phyloP scores from a whole-genome alignment of 305 asterid species.

The Euphrasia arctica region DNA sequence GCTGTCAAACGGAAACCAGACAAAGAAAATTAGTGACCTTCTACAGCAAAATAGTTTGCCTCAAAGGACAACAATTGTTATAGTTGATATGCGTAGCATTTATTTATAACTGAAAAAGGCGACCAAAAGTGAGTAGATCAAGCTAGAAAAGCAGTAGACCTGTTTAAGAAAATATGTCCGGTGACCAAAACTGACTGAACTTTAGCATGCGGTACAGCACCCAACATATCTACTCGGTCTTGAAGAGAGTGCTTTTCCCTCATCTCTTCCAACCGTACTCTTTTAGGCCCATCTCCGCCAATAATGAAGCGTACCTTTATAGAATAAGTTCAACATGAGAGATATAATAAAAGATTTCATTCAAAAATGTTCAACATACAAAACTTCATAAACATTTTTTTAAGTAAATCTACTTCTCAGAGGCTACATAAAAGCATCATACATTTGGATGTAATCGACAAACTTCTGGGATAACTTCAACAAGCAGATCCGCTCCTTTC shows the following conservation, averaged over 20 bases:
- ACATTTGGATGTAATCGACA: conserved; percentile 86
- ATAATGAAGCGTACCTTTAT: conserved; percentile 82
- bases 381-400: background rate
- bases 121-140: no score
- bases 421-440: conserved; percentile 20
- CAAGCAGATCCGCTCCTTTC: conserved; percentile 94
- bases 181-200: conserved; percentile 82
- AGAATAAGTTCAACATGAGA: conserved; percentile 19
- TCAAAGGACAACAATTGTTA: background rate
- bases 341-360: conserved; percentile 13
- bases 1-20: conserved; percentile 46
- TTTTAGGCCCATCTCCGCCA: conserved; percentile 99
- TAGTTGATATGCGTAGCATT: background rate
- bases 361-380: background rate
- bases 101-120: background rate
- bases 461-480: conserved; percentile 94
- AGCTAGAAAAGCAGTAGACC: conserved; percentile 35
- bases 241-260: conserved; percentile 97
- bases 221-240: conserved; percentile 97
- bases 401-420: background rate
- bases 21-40: conserved; percentile 6
- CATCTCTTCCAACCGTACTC: conserved; percentile 98
- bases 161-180: conserved; percentile 92
- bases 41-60: background rate
- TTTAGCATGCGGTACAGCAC: conserved; percentile 98